Base-by-base conservation (phyloP, 257 asterid species). In the Ajuga chamaepitys region DNA sequence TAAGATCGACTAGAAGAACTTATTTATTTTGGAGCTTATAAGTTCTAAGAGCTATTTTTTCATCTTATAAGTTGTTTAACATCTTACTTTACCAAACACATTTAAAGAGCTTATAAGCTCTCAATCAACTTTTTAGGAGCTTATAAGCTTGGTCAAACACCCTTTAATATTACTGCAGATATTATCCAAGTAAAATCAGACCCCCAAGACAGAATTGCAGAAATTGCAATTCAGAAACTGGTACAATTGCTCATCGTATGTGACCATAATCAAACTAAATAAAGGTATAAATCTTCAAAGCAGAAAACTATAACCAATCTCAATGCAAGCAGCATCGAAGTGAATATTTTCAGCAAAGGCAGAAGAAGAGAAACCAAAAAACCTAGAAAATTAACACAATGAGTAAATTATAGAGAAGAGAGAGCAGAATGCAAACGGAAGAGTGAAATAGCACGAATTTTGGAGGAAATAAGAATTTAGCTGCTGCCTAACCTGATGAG, bases 401-500 rank as follows among this genome's bases (percentile, higher is more conserved):
- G 24, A 51, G 57, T 34, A 30, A 42, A 44, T 58, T 63, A 26
- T 10, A 12, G 1, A 18, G 24, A 18, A 48, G 17, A 42, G 9
- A 8, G 37, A 0, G 37, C 37, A 30, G 20, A 50, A n/a, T 50
- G 24, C 24, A 35, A 61, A 46, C n/a, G 10, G 11, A 9, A 25
- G 24, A 50, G 11, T 24, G 4, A 14, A 51, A 50, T 11, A 30
- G 7, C 4, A 0, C 7, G 37, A 30, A 30, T 30, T 12, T 25
- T 3, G 28, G 12, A 9, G 18, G 42, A 25, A 68, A 41, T 4
- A 50, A 20, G 7, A 21, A 17, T 35, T 38, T 32, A 25, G 5
- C 25, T 47, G 62, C 55, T n/a, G 41, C 47, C 81, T 53, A 66
- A 83, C 89, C 86, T 16, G 78, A 38, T 24, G 77, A 61, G 37